Conservation (phyloP, 208 protist species). For the Leishmania lainsoni region DNA sequence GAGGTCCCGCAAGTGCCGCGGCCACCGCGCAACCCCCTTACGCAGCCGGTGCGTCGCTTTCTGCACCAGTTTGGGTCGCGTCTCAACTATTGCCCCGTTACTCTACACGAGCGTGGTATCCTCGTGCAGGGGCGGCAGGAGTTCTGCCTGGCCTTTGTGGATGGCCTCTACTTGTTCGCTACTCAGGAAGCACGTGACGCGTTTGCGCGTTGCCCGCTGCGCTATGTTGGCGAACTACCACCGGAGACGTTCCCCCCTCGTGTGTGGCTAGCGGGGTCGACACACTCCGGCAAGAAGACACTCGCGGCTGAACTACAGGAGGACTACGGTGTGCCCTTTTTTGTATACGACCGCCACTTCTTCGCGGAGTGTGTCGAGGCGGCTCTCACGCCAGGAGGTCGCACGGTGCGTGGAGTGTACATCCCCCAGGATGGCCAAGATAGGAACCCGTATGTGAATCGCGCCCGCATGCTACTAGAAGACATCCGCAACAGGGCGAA, state of each 20-base stretch:
- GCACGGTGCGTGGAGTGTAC: constrained; percentile 56
- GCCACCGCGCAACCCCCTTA: constrained; percentile 36
- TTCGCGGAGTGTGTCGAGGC: constrained; percentile 81
- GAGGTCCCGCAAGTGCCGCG: neutral
- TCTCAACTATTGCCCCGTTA: constrained; percentile 87
- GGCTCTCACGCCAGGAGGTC: constrained; percentile 50
- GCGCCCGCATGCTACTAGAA: constrained; percentile 57
- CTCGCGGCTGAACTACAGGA: constrained; percentile 57
- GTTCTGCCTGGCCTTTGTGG: constrained; percentile 54
- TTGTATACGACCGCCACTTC: constrained; percentile 71
- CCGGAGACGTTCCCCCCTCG: constrained; percentile 63
- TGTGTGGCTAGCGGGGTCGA: constrained; percentile 80
- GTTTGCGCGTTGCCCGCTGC: constrained; percentile 75
- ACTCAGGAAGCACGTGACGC: constrained; percentile 49
- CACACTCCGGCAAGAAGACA: constrained; percentile 71
- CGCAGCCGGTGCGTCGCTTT: constrained; percentile 56
- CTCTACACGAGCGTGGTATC: constrained; percentile 64
- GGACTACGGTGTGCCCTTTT: constrained; percentile 67
- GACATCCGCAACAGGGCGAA: constrained; percentile 56
- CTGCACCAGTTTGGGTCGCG: constrained; percentile 82
- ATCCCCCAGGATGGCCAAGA: constrained; percentile 47
- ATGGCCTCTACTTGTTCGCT: constrained; percentile 82
- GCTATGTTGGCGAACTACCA: constrained; percentile 50
- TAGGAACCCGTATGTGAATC: constrained; percentile 51
- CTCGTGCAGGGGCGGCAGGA: constrained; percentile 73